A percentile compares a stretch with the other conserved stretches of the same genome.
Evolutionary conservation across 352 stramenopile genomes (phyloP).

Genomic region (Plasmopara muralis): DNA sequence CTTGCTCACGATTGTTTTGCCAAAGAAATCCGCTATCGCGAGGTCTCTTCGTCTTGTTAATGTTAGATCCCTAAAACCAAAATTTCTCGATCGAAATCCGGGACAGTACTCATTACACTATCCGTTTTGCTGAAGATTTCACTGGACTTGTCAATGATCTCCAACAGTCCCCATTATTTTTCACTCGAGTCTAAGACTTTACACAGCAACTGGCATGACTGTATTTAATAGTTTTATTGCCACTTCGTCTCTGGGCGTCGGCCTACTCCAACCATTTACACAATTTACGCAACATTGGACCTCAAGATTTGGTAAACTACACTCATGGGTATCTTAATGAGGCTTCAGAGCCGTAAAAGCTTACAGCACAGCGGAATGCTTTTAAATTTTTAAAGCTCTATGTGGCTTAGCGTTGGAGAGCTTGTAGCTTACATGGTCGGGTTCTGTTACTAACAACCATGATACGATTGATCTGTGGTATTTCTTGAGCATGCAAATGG

Average conservation of each 20-base stretch:
- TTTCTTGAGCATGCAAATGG: neutral
- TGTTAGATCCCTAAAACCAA: neutral
- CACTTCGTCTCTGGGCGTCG: neutral
- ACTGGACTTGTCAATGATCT: neutral
- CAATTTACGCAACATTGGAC: neutral
- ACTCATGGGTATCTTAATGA: neutral
- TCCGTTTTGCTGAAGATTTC: neutral
- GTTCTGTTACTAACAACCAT: neutral
- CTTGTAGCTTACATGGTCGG: neutral
- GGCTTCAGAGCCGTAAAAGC: neutral
- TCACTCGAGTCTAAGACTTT: neutral
- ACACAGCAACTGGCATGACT: neutral
- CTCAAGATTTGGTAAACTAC: neutral
- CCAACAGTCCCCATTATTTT: neutral
- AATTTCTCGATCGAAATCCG: neutral
- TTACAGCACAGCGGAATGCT: neutral
- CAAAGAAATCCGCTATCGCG: neutral
- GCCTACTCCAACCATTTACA: neutral
- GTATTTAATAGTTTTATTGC: neutral
- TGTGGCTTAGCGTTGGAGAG: neutral
- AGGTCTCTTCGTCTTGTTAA: neutral
- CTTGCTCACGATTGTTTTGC: neutral
- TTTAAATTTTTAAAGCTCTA: neutral
- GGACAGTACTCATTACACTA: neutral
- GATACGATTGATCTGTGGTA: neutral